Base-by-base conservation (phyloP, 2,329 filamentous ascomycete species). In the Grosmannia huntii region DNA sequence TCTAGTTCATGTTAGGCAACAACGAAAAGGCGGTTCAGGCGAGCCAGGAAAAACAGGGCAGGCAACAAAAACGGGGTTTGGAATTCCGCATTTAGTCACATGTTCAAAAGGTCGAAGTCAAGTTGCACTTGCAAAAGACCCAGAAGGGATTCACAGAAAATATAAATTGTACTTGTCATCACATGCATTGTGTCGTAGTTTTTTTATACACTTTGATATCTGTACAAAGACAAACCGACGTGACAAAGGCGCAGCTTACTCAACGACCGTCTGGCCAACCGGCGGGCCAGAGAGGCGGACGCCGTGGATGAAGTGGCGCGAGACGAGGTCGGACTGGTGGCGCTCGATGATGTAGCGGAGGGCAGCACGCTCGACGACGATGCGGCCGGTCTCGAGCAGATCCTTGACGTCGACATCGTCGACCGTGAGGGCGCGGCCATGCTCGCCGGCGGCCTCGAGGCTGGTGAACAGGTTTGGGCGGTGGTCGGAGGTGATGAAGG, bases 341-440 rank as follows among this genome's bases (percentile, higher is more conserved):
- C 78, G 73, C 68, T 77, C 73, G 66, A 96, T 79, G 68, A 97
- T 83, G 69, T 82, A 79, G 70, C 85, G 80, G 67, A 99, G 76
- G 41, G 92, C 92, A 49, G 76, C 74, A 70, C 87, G 83, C 80
- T 99, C 94, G 66, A 99, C 83, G 60, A 99, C 84, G 61, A 99
- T 76, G 66, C 90, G 84, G 57, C 88, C 87, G 57, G 86, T 84
- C 75, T 94, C 89, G 64, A 99, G 74, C 63, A 99, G 72, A 70
- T 97, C 89, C 80, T 97, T 99, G 62, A 99, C 90, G 72, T 97
- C 94, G 41, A 99, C 89, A 62, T 95, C 87, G n/a, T 79, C 75
- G 60, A 86, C 76, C 59, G 82, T 79, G 64, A 90, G 75, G 10
- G 86, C 85, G 58, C 83, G 81, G 23, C 87, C 89, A 61, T 90